phyloP scores from a whole-genome alignment of 2,329 filamentous ascomycete species.

The Aureobasidium sp. region DNA sequence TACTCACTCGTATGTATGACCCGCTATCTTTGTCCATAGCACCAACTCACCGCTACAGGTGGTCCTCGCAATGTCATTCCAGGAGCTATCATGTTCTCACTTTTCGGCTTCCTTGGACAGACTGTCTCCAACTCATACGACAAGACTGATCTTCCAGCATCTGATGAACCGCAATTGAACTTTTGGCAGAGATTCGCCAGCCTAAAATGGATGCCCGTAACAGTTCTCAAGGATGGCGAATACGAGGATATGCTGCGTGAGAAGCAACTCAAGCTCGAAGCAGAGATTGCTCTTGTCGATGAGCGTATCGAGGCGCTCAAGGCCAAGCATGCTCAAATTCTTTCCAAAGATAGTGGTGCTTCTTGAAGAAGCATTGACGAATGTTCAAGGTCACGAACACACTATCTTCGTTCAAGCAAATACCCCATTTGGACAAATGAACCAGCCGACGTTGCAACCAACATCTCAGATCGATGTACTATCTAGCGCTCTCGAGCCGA shows the following conservation, averaged over 20 bases:
- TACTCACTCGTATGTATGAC: conserved; percentile 42
- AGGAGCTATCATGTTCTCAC: conserved; percentile 51
- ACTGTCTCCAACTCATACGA: conserved; percentile 47
- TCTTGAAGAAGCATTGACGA: background rate
- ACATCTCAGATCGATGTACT: background rate
- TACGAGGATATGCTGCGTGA: conserved; percentile 65
- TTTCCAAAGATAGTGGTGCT: background rate
- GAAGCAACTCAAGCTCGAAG: conserved; percentile 63
- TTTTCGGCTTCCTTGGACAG: conserved; percentile 53
- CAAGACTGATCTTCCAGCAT: conserved; percentile 32
- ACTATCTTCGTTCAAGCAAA: background rate
- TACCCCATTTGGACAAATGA: background rate
- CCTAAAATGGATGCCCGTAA: conserved; percentile 66
- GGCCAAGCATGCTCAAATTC: background rate
- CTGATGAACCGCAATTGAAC: conserved; percentile 31
- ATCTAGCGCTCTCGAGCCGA: no score
- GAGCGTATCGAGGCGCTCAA: conserved; percentile 57
- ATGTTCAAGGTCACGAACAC: background rate
- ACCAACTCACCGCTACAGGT: conserved; percentile 33
- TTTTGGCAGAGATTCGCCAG: conserved; percentile 47
- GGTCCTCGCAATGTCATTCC: conserved; percentile 50
- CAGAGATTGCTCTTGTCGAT: conserved; percentile 70
- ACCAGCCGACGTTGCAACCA: background rate
- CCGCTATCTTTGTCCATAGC: background rate
- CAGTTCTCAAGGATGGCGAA: conserved; percentile 62